These are phyloP conservation scores for Boletus eberwhitei DNA, from an alignment of 768 basidiomycete species.

Conservation along the genomic window DNA sequence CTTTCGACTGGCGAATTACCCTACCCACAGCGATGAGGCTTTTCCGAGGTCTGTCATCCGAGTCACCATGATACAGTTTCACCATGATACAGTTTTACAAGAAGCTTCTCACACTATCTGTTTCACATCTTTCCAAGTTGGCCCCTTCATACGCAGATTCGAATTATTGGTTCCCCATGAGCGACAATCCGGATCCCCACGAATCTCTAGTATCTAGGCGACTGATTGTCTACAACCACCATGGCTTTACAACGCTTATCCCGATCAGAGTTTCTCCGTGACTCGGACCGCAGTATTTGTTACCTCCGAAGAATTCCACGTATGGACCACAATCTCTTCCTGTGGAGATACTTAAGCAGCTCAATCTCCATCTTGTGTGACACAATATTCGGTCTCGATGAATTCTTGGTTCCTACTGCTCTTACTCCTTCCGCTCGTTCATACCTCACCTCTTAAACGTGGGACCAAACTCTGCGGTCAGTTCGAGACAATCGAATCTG, in stretches of 20 bases:
- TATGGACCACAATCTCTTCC: not conserved
- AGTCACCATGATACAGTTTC: not conserved
- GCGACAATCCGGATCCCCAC: not conserved
- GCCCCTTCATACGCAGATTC: not conserved
- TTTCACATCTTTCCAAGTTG: conserved; percentile 1
- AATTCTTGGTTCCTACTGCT: conserved; percentile 10
- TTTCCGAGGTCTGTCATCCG: not conserved
- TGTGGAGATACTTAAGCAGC: conserved; percentile 11
- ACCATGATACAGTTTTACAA: not conserved
- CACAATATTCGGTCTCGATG: conserved; percentile 6
- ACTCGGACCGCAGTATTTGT: not conserved
- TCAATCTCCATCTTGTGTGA: not conserved
- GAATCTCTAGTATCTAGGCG: not conserved
- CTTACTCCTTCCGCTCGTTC: conserved; percentile 23
- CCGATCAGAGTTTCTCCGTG: not conserved
- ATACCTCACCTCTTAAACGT: not conserved
- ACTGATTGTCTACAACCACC: not conserved
- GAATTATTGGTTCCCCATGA: not conserved
- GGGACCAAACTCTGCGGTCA: conserved; percentile 37
- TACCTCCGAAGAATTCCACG: not conserved
- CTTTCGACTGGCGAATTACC: not conserved
- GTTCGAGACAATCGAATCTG: conserved; percentile 47
- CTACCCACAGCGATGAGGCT: not conserved
- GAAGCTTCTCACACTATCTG: not conserved
- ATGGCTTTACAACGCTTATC: not conserved